Percentiles rank a stretch among this genome's conserved stretches.
Evolutionary conservation across 495 filamentous ascomycete genomes (phyloP).

Genomic region (Xylaria scruposa): DNA sequence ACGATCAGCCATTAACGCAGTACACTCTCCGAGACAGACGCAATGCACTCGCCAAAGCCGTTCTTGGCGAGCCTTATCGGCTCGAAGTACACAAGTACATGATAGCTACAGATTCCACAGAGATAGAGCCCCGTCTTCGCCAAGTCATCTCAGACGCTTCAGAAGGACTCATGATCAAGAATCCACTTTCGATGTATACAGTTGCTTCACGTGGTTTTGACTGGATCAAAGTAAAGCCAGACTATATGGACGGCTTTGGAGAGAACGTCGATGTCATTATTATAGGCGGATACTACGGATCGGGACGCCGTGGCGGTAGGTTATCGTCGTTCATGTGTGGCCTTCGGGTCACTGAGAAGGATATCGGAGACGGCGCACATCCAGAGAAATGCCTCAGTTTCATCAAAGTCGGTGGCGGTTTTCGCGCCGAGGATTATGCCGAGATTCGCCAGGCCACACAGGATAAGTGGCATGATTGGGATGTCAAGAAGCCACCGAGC

Average conservation of each 20-base stretch:
- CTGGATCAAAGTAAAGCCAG: constrained; percentile 99
- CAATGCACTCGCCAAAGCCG: constrained; percentile 70
- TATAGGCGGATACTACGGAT: constrained; percentile 92
- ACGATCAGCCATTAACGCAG: constrained; percentile 75
- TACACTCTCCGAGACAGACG: constrained; percentile 86
- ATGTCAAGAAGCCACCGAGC: constrained; percentile 76
- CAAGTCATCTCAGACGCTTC: constrained; percentile 86
- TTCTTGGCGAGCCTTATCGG: constrained; percentile 71
- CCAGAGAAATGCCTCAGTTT: constrained; percentile 86
- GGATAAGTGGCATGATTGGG: constrained; percentile 90
- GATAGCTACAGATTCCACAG: constrained; percentile 67
- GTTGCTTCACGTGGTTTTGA: constrained; percentile 93
- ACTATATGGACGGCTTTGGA: constrained; percentile 97
- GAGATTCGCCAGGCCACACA: constrained; percentile 83
- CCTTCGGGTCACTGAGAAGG: constrained; percentile 73
- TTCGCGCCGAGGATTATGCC: constrained; percentile 83
- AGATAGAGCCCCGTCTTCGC: constrained; percentile 79
- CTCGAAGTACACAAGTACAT: constrained; percentile 83
- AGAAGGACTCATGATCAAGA: constrained; percentile 94
- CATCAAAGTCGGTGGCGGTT: constrained; percentile 94
- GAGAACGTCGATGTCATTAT: constrained; percentile 90
- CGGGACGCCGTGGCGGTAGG: constrained; percentile 79
- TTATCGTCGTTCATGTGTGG: constrained; percentile 90
- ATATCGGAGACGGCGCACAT: constrained; percentile 59
- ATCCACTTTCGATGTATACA: constrained; percentile 83